These are phyloP conservation scores for Penicillium sp. DNA, from an alignment of 2,329 filamentous ascomycete species.

Conservation along the genomic window DNA sequence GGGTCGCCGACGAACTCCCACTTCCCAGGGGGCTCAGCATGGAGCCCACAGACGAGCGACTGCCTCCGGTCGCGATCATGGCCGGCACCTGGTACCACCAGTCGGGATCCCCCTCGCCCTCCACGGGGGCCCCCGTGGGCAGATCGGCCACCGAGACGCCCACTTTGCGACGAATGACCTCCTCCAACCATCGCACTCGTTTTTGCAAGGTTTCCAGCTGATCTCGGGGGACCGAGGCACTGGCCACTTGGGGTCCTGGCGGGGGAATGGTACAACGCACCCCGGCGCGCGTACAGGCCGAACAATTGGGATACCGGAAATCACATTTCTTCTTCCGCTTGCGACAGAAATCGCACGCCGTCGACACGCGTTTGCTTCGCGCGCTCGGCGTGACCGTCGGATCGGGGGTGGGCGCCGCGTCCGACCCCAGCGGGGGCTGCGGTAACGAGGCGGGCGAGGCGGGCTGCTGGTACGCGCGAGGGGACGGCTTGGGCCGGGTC, in stretches of 20 bases:
- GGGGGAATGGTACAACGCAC: constrained; percentile 46
- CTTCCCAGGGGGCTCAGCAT: constrained; percentile 27
- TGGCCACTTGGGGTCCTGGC: constrained; percentile 43
- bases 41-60: constrained; percentile 25
- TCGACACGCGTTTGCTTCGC: constrained; percentile 44
- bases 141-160: constrained; percentile 40
- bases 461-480: constrained; percentile 10
- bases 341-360: constrained; percentile 47
- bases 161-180: constrained; percentile 41
- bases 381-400: constrained; percentile 21
- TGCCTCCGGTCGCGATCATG: constrained; percentile 37
- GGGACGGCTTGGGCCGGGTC: not conserved
- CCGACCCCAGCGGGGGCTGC: constrained; percentile 11
- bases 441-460: not conserved
- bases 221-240: constrained; percentile 43
- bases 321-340: constrained; percentile 49
- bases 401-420: constrained; percentile 10
- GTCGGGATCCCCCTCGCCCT: constrained; percentile 40
- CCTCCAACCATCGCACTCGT: constrained; percentile 45
- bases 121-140: constrained; percentile 38
- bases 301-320: constrained; percentile 47
- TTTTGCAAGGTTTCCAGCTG: constrained; percentile 47
- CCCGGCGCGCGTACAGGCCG: constrained; percentile 45
- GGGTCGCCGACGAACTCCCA: constrained; percentile 24
- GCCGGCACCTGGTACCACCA: constrained; percentile 46